Evolutionary conservation across 176 grass and related monocot genomes (phyloP), one percentile per base, ranked within the genome.

Genomic region (Ananas comosus): DNA sequence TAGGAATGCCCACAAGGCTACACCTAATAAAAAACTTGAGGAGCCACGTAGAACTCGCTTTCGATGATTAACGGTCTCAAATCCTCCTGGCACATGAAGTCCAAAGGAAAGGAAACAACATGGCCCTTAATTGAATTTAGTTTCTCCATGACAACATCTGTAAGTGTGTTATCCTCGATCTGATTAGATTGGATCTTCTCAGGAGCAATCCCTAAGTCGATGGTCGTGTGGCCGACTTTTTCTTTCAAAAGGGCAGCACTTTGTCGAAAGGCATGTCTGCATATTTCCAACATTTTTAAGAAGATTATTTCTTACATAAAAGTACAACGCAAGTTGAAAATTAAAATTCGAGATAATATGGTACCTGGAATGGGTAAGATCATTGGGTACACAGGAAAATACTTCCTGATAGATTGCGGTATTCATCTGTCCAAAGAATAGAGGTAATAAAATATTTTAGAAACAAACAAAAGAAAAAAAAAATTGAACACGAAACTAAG

Each of bases 71-170:
- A 83, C 65, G 94, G 94, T 64, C 94, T 90, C 79, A 99, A 72
- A 73, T 99, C 87, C 80, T 99, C 94, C 78, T 88, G 79, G 82
- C 84, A 88, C 94, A 99, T 99, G 78, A 99, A 93, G 65, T 93
- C 90, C 79, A 86, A 77, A 10, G 94, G 94, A 64, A 99, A 93
- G 54, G 87, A 91, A 79, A 99, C 94, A 69, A 99, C 78, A 24
- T 91, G 94, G 4, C 94, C 94, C 72, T 72, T 90, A 33, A 99
- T 33, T 64, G 85, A 78, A 69, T 82, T 70, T 64, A 99, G 61
- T 67, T 85, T 88, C 23, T 99, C 89, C 75, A 91, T 78, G 13
- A 90, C 80, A 68, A 90, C 80, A 68, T 99, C 74, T 0, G 71
- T 76, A 64, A 52, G 74, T 80, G 71, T 85, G 48, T 81, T 49